These are phyloP conservation scores for Cordyceps cicadae DNA, from an alignment of 2,329 filamentous ascomycete genomes.

Conservation along the genomic window DNA sequence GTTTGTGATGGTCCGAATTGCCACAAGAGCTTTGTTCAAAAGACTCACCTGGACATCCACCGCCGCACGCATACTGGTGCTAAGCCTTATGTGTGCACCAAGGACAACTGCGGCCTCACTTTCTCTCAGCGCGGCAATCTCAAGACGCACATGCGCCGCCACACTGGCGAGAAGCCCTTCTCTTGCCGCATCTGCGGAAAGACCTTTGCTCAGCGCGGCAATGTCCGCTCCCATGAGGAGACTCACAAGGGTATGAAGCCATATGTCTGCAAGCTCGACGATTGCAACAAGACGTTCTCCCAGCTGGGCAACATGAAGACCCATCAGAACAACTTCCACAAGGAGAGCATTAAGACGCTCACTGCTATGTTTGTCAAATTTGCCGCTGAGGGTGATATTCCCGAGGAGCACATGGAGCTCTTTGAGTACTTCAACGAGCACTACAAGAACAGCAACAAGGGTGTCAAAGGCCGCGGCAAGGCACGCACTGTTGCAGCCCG, in stretches of 20 bases:
- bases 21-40: constrained; percentile 77
- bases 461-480: constrained; percentile 92
- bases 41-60: constrained; percentile 89
- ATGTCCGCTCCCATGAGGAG: constrained; percentile 74
- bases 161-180: constrained; percentile 82
- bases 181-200: constrained; percentile 73
- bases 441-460: constrained; percentile 99
- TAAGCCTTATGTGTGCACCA: constrained; percentile 73
- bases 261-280: constrained; percentile 72
- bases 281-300: constrained; percentile 81
- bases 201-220: constrained; percentile 76
- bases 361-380: constrained; percentile 62
- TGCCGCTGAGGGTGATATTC: constrained; percentile 47
- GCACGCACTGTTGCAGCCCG: constrained; percentile 54
- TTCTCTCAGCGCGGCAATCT: constrained; percentile 91
- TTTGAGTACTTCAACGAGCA: constrained; percentile 76
- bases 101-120: constrained; percentile 63
- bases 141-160: constrained; percentile 81
- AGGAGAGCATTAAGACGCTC: constrained; percentile 59
- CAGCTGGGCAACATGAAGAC: constrained; percentile 91
- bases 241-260: constrained; percentile 72
- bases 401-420: constrained; percentile 62
- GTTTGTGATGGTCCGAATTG: constrained; percentile 67
- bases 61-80: constrained; percentile 79
- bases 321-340: constrained; percentile 92